A percentile compares a stretch with the other conserved stretches of the same genome.
These are phyloP conservation scores for Suillus decipiens DNA, from an alignment of 768 basidiomycete genomes.

Conservation along the genomic window DNA sequence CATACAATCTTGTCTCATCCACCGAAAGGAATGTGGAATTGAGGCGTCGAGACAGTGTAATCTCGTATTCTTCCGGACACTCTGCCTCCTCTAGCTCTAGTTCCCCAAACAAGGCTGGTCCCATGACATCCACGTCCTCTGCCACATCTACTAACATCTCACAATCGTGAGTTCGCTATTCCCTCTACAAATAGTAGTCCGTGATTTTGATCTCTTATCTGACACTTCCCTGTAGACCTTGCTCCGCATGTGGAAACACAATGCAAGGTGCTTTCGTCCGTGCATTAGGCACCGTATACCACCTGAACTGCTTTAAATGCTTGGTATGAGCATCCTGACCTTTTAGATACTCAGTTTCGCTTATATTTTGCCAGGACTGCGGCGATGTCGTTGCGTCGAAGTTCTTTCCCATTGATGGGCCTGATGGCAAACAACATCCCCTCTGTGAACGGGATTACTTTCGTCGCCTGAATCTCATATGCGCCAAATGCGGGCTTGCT, in stretches of 20 bases:
- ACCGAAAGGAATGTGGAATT: slow-evolving; percentile 55
- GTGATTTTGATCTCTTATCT: slow-evolving; percentile 15
- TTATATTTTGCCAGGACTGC: slow-evolving; percentile 70
- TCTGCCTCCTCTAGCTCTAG: slow-evolving; percentile 53
- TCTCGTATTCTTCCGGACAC: slow-evolving; percentile 55
- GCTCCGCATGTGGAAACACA: slow-evolving; percentile 73
- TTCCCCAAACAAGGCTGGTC: slow-evolving; percentile 41
- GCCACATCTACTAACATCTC: slow-evolving; percentile 52
- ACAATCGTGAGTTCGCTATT: slow-evolving; percentile 53
- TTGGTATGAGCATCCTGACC: slow-evolving; percentile 57
- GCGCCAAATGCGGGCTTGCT: slow-evolving; percentile 93
- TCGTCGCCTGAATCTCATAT: slow-evolving; percentile 92
- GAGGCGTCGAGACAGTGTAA: slow-evolving; percentile 45
- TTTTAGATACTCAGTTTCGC: slow-evolving; percentile 6
- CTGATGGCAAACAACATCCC: slow-evolving; percentile 85
- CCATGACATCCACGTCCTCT: slow-evolving; percentile 55
- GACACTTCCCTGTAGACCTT: slow-evolving; percentile 47
- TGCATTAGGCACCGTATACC: slow-evolving; percentile 90
- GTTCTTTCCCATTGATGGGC: slow-evolving; percentile 97
- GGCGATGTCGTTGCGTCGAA: slow-evolving; percentile 95
- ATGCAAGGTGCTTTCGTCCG: slow-evolving; percentile 98
- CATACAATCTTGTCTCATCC: slow-evolving; percentile 50
- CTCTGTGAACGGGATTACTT: slow-evolving; percentile 99
- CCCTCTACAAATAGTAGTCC: slow-evolving; percentile 12
- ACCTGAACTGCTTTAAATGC: slow-evolving; percentile 98